Evolutionary conservation across 208 protist genomes (phyloP).

Genomic region (Crithidia acanthocephali): DNA sequence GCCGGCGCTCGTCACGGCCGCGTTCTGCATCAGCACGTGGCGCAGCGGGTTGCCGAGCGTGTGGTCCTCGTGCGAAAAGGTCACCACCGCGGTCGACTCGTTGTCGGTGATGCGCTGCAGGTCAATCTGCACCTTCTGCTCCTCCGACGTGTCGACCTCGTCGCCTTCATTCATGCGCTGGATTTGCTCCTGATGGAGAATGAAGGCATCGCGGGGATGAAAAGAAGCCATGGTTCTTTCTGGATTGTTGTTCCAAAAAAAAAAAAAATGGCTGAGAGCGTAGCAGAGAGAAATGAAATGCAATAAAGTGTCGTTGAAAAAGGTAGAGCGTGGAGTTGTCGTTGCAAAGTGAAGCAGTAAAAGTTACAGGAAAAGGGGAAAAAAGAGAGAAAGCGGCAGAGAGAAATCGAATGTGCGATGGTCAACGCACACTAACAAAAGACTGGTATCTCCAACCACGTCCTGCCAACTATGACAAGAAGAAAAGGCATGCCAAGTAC

Average conservation of each 20-base stretch:
- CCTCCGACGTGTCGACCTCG: constrained; percentile 90
- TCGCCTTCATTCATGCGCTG: constrained; percentile 90
- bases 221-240: constrained; percentile 52
- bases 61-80: constrained; percentile 93
- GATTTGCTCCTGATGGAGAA: constrained; percentile 89
- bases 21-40: constrained; percentile 93
- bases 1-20: constrained; percentile 84
- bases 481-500: too few relatives aligned
- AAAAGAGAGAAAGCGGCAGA: too few relatives aligned
- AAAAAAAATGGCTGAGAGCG: neutral
- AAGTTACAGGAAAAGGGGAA: too few relatives aligned
- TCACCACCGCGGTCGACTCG: constrained; percentile 78
- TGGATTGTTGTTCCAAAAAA: neutral
- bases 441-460: too few relatives aligned
- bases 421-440: too few relatives aligned
- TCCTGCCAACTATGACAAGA: too few relatives aligned
- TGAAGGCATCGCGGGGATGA: constrained; percentile 83
- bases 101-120: constrained; percentile 80
- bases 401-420: too few relatives aligned
- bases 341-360: too few relatives aligned
- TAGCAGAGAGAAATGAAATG: too few relatives aligned
- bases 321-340: too few relatives aligned
- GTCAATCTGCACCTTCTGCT: constrained; percentile 90
- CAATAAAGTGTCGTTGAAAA: too few relatives aligned
- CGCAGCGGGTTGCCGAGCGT: constrained; percentile 93